Percentiles rank a stretch among this genome's conserved stretches.
Evolutionary conservation across 1,139 yeast species (phyloP).

Genomic region (Wickerhamiella infanticola): DNA sequence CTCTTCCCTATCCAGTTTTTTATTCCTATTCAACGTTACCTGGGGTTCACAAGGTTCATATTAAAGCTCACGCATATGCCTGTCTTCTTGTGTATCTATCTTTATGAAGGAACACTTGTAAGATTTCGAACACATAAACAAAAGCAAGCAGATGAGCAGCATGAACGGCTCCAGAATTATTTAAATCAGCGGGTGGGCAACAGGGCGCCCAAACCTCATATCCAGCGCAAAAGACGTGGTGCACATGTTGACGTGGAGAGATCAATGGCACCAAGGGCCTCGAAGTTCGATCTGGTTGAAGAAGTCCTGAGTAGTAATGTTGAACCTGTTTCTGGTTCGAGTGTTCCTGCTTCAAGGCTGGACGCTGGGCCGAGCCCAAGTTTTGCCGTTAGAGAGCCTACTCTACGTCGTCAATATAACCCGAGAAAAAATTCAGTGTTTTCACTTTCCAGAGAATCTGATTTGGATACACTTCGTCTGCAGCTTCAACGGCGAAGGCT

Average conservation of each 20-base stretch:
- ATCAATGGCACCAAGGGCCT: conserved; percentile 4
- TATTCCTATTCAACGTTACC: conserved; percentile 22
- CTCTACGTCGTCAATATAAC: neutral
- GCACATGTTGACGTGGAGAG: conserved; percentile 1
- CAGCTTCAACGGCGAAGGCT: neutral
- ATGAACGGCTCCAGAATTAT: conserved; percentile 10
- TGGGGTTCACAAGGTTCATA: conserved; percentile 23
- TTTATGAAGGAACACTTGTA: conserved; percentile 21
- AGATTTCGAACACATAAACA: conserved; percentile 9
- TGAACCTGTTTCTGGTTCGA: neutral
- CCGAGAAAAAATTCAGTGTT: conserved; percentile 1
- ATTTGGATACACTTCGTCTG: conserved; percentile 3
- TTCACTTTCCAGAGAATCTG: conserved; percentile 1
- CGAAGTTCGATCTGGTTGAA: conserved; percentile 6
- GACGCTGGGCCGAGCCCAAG: neutral
- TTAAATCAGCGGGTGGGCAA: conserved; percentile 4
- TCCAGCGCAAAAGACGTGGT: neutral
- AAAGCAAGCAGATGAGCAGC: conserved; percentile 9
- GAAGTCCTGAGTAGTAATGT: conserved; percentile 4
- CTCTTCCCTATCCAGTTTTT: conserved; percentile 23
- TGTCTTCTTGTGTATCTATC: conserved; percentile 22
- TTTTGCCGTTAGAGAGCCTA: neutral
- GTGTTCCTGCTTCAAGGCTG: neutral
- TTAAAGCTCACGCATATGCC: conserved; percentile 28
- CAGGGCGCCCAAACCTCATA: neutral